Percentiles rank a stretch among this genome's conserved stretches.
Evolutionary conservation across 345 rosid genomes (phyloP).

Genomic region (Stellera chamaejasme): DNA sequence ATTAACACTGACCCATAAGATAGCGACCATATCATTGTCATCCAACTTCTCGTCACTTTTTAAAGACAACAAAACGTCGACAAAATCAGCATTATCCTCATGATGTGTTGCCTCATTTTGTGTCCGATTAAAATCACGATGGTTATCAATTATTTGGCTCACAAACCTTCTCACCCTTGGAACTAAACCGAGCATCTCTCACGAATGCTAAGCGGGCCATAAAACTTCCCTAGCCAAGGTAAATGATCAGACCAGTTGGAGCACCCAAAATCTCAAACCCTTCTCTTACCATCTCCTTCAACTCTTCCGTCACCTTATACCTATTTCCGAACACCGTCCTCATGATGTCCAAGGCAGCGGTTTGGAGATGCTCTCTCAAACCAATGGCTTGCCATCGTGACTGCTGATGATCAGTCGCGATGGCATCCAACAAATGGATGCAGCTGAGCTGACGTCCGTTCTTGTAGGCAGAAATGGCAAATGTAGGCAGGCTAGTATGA

Average conservation of each 20-base stretch:
- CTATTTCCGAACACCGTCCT: constrained; percentile 48
- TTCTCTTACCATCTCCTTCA: constrained; percentile 35
- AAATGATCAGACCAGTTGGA: constrained; percentile 52
- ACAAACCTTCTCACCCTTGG: constrained; percentile 41
- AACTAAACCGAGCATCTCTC: constrained; percentile 34
- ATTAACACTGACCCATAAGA: constrained; percentile 34
- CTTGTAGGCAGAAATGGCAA: constrained; percentile 34
- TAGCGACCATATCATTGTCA: constrained; percentile 40
- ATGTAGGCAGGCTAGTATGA: too few species aligned
- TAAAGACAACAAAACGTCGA: constrained; percentile 42
- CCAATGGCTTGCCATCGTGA: constrained; percentile 13
- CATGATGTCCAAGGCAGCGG: constrained; percentile 43
- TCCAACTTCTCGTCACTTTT: constrained; percentile 33
- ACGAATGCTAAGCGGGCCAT: constrained; percentile 32
- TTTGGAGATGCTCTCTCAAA: constrained; percentile 37
- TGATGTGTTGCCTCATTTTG: not conserved
- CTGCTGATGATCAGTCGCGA: constrained; percentile 18
- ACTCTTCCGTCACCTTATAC: constrained; percentile 23
- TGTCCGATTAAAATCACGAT: constrained; percentile 7
- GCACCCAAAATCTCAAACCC: constrained; percentile 53
- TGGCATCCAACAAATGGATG: constrained; percentile 17
- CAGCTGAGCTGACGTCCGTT: constrained; percentile 30
- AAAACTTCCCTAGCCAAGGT: constrained; percentile 37
- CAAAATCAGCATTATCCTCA: constrained; percentile 32
- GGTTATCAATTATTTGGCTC: constrained; percentile 28